These are phyloP conservation scores for Talaromyces piceae DNA, from an alignment of 2,329 filamentous ascomycete species.

Conservation along the genomic window DNA sequence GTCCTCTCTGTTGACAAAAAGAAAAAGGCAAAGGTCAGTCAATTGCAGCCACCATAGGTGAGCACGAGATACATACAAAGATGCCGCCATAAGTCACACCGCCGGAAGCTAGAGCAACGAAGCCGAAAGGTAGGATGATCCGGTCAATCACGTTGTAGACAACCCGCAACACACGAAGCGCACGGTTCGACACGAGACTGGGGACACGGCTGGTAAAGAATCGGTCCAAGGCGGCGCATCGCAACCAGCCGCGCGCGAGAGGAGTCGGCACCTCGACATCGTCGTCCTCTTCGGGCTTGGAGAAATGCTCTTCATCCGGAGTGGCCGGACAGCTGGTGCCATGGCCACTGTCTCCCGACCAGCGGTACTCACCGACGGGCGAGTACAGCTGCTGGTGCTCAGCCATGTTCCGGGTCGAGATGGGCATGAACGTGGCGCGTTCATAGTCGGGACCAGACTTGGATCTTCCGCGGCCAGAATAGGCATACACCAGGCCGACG, in stretches of 20 bases:
- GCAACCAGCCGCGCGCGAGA: constrained; percentile 35
- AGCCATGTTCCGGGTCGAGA: constrained; percentile 50
- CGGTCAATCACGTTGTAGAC: constrained; percentile 66
- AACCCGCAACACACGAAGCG: constrained; percentile 52
- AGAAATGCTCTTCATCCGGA: constrained; percentile 49
- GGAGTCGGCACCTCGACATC: constrained; percentile 31
- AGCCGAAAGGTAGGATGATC: constrained; percentile 69
- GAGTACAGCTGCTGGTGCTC: constrained; percentile 44
- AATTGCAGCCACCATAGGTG: too few species aligned
- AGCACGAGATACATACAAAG: constrained; percentile 56
- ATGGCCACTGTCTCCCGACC: constrained; percentile 66
- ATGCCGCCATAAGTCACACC: constrained; percentile 72
- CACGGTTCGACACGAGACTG: constrained; percentile 48
- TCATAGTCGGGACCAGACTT: constrained; percentile 36
- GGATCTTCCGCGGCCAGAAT: constrained; percentile 44
- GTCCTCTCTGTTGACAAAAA: constrained; percentile 49
- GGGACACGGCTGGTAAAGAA: constrained; percentile 50
- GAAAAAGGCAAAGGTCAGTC: too few species aligned
- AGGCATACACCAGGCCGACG: constrained; percentile 58
- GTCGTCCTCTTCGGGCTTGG: constrained; percentile 38
- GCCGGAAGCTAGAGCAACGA: constrained; percentile 63
- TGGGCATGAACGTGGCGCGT: constrained; percentile 54
- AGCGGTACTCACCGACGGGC: constrained; percentile 42
- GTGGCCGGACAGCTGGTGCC: constrained; percentile 62
- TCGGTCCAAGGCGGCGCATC: constrained; percentile 40